Percentiles rank a stretch among this genome's conserved stretches.
Conservation (phyloP, 768 basidiomycete species). For the Termitomyces sp. region DNA sequence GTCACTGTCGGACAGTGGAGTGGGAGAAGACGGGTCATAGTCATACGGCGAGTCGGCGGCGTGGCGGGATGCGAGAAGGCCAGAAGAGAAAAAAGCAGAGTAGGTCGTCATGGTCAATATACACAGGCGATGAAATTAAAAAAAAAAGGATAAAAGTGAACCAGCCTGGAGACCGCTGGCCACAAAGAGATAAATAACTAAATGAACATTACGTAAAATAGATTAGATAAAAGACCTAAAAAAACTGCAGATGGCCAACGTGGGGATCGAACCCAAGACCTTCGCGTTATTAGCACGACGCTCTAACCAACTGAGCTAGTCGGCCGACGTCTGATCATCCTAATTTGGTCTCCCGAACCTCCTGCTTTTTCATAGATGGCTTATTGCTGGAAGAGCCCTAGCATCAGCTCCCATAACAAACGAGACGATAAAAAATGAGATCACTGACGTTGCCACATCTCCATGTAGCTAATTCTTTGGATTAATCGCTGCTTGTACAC, state of each 20-base stretch:
- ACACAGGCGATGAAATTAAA: background rate
- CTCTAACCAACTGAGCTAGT: slow-evolving; percentile 85
- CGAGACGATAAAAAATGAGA: too few relatives aligned
- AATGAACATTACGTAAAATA: slow-evolving; percentile 9
- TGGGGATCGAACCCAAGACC: slow-evolving; percentile 68
- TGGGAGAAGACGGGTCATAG: slow-evolving; percentile 15
- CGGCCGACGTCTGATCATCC: slow-evolving; percentile 28
- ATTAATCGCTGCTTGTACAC: too few relatives aligned
- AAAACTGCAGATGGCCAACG: slow-evolving; percentile 50
- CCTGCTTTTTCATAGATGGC: too few relatives aligned
- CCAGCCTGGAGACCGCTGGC: background rate
- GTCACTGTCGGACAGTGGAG: slow-evolving; percentile 27
- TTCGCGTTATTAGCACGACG: slow-evolving; percentile 77
- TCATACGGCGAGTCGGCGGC: background rate
- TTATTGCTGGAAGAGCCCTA: too few relatives aligned
- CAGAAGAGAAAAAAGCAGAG: slow-evolving; percentile 67
- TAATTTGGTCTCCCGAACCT: too few relatives aligned
- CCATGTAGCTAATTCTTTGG: too few relatives aligned
- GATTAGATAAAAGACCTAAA: background rate
- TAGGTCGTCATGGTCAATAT: slow-evolving; percentile 35
- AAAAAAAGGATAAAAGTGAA: slow-evolving; percentile 1
- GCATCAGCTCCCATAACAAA: too few relatives aligned
- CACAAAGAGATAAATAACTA: background rate
- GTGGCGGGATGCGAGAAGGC: slow-evolving; percentile 49
- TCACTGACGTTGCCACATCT: too few relatives aligned